Base-by-base conservation (phyloP, 2,329 filamentous ascomycete species). In the Alternaria brassicicola region DNA sequence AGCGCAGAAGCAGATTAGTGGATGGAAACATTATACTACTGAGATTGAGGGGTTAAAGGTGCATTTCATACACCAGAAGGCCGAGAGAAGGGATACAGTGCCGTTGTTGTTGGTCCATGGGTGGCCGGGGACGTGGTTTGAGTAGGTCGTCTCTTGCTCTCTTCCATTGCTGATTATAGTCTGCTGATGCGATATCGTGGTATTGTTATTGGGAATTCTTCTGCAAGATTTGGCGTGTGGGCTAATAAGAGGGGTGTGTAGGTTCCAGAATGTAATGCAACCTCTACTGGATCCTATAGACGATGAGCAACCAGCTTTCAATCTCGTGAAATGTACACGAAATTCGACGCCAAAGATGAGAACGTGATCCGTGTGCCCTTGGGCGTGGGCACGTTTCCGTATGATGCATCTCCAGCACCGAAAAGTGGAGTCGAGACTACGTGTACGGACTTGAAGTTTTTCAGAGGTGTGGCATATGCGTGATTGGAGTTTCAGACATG, bases 281-380 rank as follows among this genome's bases (percentile, higher is more conserved):
- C 66, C 74, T 25, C 61, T 81, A 2, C 64, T 75, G 4, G 55
- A 72, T 9, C 80, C 75, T 2, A 50, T 66, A 4, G 54, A 65
- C 21, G 17, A 52, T n/a, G 55, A 61, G 12, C 62, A 61, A 2
- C 64, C 63, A 46, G 77, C 81, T 0, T 88, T 88, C 64, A 81
- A 88, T 58, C 76, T 87, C 10, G 82, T 88, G 73, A 78, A 48
- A 68, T 73, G 30, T 79, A 78, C 54, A 76, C 75, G 1, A 69
- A 70, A 19, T 78, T 75, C 50, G 73, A 76, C 47, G 69, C 70
- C 33, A 64, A 70, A 55, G 62, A 65, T n/a, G 72, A 76, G 57
- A 79, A 79, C 39, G 52, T 67, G 9, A 78, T 79, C 39, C 73
- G 68, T 21, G 68, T 73, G 25, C 77, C 77, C 6, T 70, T 78